phyloP scores from a whole-genome alignment of 352 stramenopile genomes.

The Phytophthora colocasiae region DNA sequence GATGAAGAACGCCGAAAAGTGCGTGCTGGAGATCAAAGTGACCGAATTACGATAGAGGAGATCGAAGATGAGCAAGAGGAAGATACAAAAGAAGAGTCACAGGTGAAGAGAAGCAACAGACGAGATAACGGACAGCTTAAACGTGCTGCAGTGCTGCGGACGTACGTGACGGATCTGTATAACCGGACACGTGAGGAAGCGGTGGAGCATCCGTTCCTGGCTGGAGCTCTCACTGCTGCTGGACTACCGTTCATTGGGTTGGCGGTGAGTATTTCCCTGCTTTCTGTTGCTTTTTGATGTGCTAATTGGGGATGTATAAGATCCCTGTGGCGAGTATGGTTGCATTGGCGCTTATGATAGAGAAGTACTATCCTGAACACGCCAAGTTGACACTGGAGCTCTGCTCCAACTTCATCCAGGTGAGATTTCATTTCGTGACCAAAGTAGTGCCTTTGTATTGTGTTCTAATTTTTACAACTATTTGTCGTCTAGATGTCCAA shows the following conservation, averaged over 20 bases:
- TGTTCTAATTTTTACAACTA: conserved; percentile 12
- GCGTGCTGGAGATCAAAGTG: conserved; percentile 38
- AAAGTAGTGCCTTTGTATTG: background rate
- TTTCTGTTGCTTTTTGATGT: background rate
- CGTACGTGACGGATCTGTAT: conserved; percentile 56
- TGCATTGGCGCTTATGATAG: conserved; percentile 71
- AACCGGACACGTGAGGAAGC: conserved; percentile 48
- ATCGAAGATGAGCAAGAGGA: conserved; percentile 44
- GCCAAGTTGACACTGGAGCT: conserved; percentile 72
- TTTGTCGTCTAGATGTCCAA: conserved; percentile 68
- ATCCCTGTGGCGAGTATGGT: conserved; percentile 78
- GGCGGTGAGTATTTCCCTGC: conserved; percentile 49
- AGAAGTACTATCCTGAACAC: conserved; percentile 86
- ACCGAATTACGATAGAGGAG: conserved; percentile 82
- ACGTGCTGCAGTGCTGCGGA: conserved; percentile 47
- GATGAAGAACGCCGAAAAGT: conserved; percentile 64
- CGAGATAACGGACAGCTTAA: conserved; percentile 21
- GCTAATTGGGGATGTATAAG: conserved; percentile 26
- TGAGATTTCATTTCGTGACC: conserved; percentile 15
- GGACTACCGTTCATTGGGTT: conserved; percentile 83
- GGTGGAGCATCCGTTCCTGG: conserved; percentile 64
- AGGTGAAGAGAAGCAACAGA: conserved; percentile 4
- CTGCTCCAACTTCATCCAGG: conserved; percentile 76
- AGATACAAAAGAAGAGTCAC: conserved; percentile 10
- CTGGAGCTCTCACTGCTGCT: conserved; percentile 61